Conservation (phyloP, 1,284 basidiomycete genomes). For the Papiliotrema fonsecae region DNA sequence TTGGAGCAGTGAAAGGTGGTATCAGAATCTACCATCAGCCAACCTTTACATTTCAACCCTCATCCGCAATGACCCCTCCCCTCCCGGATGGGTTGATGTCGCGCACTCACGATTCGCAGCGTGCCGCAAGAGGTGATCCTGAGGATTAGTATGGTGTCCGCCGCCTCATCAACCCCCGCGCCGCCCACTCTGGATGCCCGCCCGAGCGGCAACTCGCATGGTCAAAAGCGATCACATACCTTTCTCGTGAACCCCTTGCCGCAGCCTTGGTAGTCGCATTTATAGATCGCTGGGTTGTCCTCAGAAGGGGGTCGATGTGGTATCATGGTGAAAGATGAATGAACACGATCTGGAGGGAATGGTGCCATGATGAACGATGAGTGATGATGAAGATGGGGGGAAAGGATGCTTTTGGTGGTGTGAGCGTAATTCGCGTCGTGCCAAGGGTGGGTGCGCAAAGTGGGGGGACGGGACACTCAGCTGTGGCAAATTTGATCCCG, state of each 20-base stretch:
- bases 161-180: not conserved
- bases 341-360: not conserved
- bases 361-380: not conserved
- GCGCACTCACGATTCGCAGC: slow-evolving; percentile 36
- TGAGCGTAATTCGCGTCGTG: too few relatives aligned
- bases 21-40: slow-evolving; percentile 16
- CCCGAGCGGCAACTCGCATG: not conserved
- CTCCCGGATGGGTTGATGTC: not conserved
- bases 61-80: not conserved
- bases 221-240: slow-evolving; percentile 14
- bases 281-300: not conserved
- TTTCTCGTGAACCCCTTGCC: slow-evolving; percentile 39
- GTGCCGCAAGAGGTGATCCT: slow-evolving; percentile 42
- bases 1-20: slow-evolving; percentile 25
- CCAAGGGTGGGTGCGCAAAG: too few relatives aligned
- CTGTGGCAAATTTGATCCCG: too few relatives aligned
- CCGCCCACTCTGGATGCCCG: not conserved
- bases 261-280: slow-evolving; percentile 17
- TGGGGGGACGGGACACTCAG: too few relatives aligned
- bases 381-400: not conserved
- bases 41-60: not conserved
- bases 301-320: not conserved
- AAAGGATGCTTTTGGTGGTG: too few relatives aligned
- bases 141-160: not conserved
- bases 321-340: not conserved